Percentiles rank a stretch among this genome's conserved stretches.
These are phyloP conservation scores for Kwoniella heveanensis DNA, from an alignment of 768 basidiomycete species.

Conservation along the genomic window DNA sequence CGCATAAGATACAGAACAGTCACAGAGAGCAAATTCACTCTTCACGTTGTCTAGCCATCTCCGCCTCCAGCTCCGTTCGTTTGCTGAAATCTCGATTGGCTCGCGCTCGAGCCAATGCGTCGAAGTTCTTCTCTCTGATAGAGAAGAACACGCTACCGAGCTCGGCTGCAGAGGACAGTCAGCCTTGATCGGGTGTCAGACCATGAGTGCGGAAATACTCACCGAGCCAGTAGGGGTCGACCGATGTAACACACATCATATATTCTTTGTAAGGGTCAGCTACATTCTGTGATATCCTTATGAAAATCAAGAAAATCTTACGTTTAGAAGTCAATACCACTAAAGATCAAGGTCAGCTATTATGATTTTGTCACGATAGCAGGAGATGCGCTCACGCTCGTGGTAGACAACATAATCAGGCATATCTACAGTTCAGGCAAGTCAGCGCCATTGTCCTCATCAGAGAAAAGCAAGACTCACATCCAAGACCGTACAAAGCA, in stretches of 20 bases:
- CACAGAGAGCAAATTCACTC: constrained; percentile 39
- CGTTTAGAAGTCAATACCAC: constrained; percentile 84
- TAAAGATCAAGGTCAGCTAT: constrained; percentile 27
- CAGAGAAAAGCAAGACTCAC: constrained; percentile 57
- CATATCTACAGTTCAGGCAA: constrained; percentile 64
- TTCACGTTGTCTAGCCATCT: constrained; percentile 69
- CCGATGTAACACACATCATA: constrained; percentile 98
- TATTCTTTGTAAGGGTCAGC: constrained; percentile 61
- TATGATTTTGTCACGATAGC: not conserved
- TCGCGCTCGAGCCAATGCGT: constrained; percentile 68
- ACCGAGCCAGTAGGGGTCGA: constrained; percentile 98
- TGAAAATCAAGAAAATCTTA: constrained; percentile 12
- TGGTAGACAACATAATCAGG: constrained; percentile 97
- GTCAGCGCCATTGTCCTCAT: constrained; percentile 27
- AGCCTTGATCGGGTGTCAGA: not conserved
- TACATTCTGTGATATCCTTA: not conserved
- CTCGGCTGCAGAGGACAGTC: constrained; percentile 65
- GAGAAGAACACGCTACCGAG: constrained; percentile 96
- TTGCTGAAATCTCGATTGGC: constrained; percentile 89
- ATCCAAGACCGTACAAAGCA: constrained; percentile 92
- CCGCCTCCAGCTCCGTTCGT: constrained; percentile 84
- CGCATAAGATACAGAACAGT: not conserved
- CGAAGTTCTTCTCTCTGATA: constrained; percentile 96
- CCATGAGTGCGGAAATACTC: constrained; percentile 44
- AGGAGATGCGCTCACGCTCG: constrained; percentile 61